Base-by-base conservation (phyloP, 2,329 filamentous ascomycete species). In the Diaporthe humulicola region DNA sequence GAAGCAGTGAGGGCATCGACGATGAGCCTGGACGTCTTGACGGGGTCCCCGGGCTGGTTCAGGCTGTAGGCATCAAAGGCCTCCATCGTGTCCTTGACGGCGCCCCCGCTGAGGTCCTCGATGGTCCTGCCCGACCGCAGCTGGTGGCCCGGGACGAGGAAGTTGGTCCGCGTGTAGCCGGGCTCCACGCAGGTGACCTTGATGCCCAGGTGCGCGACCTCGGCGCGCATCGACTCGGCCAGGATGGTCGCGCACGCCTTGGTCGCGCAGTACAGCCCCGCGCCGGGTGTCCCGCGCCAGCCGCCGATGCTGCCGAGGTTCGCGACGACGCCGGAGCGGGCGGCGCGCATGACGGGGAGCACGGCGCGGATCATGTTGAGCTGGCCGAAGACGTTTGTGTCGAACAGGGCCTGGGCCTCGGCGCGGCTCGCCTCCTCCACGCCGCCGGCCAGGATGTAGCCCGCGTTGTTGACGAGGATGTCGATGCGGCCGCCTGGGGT, bases 391-490 rank as follows among this genome's bases (percentile, higher is more conserved):
- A 91, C 88, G 77, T 91, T 91, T 76, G 88, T 87, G 79, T 90
- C 88, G 73, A 89, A 90, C 2, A 87, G 88, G 75, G 83, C 80
- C 74, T 88, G 88, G 5, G 89, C 87, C 69, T 89, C 88, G 71
- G 86, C 84, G 9, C 90, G 78, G 70, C 76, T 73, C 5, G 77
- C 77, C 14, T 60, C 61, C 75, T 88, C 85, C 60, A 89, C 85
- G 78, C 74, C 73, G 17, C 67, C 74, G n/a, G 75, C 75, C 1
- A 73, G 73, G 19, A 76, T 70, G 30, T 73, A 74, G 69, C 86
- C 87, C 48, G 90, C 89, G 76, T 91, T 91, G 81, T 91, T 91
- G 64, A 91, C 86, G n/a, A 91, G 87, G 64, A 91, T 86, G 77
- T 91, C 89, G 8, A 91, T 86, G 64, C 83, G 87, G 19, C 89